Conservation (phyloP, 78 protist species). For the Tieghemostelium lacteum region DNA sequence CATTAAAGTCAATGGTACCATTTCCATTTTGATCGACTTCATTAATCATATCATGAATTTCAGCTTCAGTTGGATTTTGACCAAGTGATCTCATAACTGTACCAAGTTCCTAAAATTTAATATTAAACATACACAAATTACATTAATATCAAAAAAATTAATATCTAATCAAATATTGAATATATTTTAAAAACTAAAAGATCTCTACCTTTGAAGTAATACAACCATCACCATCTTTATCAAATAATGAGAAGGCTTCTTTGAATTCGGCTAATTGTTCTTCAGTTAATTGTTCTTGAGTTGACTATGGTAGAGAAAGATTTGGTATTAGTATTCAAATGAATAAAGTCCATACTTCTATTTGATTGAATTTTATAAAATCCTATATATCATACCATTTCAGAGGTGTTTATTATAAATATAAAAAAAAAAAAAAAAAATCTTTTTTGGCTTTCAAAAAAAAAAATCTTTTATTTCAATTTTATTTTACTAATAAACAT, state of each 20-base stretch:
- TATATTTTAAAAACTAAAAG: no score
- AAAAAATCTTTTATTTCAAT: no score
- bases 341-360: neutral
- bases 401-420: neutral
- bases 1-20: conserved; percentile 98
- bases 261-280: conserved; percentile 99
- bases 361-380: neutral
- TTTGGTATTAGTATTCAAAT: neutral
- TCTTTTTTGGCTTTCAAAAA: neutral
- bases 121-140: neutral
- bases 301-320: neutral
- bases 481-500: no score
- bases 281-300: conserved; percentile 83
- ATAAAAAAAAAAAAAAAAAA: no score
- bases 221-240: conserved; percentile 97
- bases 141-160: neutral
- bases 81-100: conserved; percentile 94
- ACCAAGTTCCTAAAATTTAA: conserved; percentile 72
- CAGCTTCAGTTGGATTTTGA: conserved; percentile 99
- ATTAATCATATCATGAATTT: conserved; percentile 99
- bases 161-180: neutral
- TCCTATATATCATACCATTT: neutral
- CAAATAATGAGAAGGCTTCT: conserved; percentile 98
- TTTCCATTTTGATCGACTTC: conserved; percentile 94
- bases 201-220: conserved; percentile 94